Conservation (phyloP, 169 alveolate species). For the Plasmodium berghei region DNA sequence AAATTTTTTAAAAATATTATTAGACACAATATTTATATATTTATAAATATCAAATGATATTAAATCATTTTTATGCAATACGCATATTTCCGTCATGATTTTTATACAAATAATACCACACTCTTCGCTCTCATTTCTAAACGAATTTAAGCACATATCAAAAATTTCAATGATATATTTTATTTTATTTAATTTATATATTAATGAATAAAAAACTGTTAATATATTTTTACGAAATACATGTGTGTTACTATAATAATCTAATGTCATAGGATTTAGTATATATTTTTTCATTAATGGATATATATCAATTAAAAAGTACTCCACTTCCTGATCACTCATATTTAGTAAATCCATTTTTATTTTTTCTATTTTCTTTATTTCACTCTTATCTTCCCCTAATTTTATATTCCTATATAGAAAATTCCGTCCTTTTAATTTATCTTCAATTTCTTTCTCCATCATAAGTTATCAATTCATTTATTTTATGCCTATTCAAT, state of each 20-base stretch:
- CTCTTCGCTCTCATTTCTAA: slow-evolving; percentile 47
- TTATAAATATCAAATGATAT: slow-evolving; percentile 43
- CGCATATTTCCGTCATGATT: slow-evolving; percentile 51
- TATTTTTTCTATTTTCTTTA: slow-evolving; percentile 9
- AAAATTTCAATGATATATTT: slow-evolving; percentile 53
- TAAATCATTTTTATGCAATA: slow-evolving; percentile 39
- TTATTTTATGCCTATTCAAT: too few species aligned
- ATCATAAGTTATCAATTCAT: slow-evolving; percentile 3
- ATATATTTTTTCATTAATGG: slow-evolving; percentile 47
- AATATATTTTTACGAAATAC: slow-evolving; percentile 29
- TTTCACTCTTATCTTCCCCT: slow-evolving; percentile 7
- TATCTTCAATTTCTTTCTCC: slow-evolving; percentile 23
- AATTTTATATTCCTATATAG: slow-evolving; percentile 19
- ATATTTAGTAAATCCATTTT: slow-evolving; percentile 40
- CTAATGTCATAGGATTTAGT: slow-evolving; percentile 7
- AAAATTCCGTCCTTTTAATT: slow-evolving; percentile 9
- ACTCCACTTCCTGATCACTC: slow-evolving; percentile 33
- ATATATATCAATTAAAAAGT: slow-evolving; percentile 48
- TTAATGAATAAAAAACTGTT: slow-evolving; percentile 37
- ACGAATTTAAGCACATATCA: slow-evolving; percentile 52
- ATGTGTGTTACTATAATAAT: slow-evolving; percentile 12
- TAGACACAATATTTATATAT: slow-evolving; percentile 47
- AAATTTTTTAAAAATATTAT: slow-evolving; percentile 21
- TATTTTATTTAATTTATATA: slow-evolving; percentile 41
- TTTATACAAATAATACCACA: slow-evolving; percentile 35